These are phyloP conservation scores for Daldinia bambusicola DNA, from an alignment of 495 filamentous ascomycete species.

Conservation along the genomic window DNA sequence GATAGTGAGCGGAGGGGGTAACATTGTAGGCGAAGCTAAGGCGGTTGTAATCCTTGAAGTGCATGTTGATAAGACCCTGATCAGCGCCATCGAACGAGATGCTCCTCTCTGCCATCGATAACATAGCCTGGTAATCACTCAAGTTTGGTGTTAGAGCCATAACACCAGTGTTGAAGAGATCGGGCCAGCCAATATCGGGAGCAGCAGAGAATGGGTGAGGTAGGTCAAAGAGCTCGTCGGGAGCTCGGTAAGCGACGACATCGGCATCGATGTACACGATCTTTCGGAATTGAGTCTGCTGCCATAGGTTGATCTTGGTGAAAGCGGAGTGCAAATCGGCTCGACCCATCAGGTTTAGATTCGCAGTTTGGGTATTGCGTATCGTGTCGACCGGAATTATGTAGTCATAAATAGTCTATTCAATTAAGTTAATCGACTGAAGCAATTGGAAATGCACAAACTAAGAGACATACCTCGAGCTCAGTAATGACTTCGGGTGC, in stretches of 20 bases:
- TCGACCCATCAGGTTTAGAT: slow-evolving; percentile 91
- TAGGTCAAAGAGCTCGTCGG: slow-evolving; percentile 90
- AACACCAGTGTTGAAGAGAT: slow-evolving; percentile 96
- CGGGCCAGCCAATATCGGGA: slow-evolving; percentile 97
- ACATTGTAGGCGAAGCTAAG: slow-evolving; percentile 97
- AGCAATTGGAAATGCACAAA: slow-evolving; percentile 5
- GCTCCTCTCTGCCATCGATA: slow-evolving; percentile 81
- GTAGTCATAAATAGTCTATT: slow-evolving; percentile 84
- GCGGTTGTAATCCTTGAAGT: slow-evolving; percentile 87
- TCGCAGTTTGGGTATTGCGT: slow-evolving; percentile 77
- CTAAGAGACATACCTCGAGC: slow-evolving; percentile 67
- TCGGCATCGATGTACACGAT: slow-evolving; percentile 95
- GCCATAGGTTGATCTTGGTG: slow-evolving; percentile 97
- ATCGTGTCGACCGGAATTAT: slow-evolving; percentile 85
- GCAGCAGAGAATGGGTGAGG: slow-evolving; percentile 84
- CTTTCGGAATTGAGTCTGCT: slow-evolving; percentile 85
- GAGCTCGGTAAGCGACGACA: slow-evolving; percentile 83
- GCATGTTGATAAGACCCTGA: slow-evolving; percentile 94
- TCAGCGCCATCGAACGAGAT: slow-evolving; percentile 98
- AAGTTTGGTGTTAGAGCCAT: slow-evolving; percentile 90
- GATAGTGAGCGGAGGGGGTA: slow-evolving; percentile 92
- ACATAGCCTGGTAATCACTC: slow-evolving; percentile 86
- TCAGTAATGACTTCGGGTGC: slow-evolving; percentile 76
- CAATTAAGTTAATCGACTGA: slow-evolving; percentile 16
- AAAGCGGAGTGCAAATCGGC: slow-evolving; percentile 89